These are phyloP conservation scores for Fusarium fracticaudum DNA, from an alignment of 2,329 filamentous ascomycete genomes.

Conservation along the genomic window DNA sequence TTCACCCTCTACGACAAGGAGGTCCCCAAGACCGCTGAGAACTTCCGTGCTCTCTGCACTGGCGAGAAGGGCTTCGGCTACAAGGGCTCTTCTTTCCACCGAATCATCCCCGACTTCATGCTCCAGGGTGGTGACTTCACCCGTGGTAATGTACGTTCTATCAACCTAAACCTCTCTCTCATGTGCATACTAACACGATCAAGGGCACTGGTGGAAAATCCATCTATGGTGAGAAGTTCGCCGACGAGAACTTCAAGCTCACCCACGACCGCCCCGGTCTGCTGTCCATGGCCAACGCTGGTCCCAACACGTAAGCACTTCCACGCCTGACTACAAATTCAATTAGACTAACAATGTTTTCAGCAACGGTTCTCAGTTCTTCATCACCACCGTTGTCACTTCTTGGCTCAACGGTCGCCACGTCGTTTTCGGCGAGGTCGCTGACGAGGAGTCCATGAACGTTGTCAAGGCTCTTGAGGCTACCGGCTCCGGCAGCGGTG, in stretches of 20 bases:
- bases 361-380: slow-evolving; percentile 98
- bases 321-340: background rate
- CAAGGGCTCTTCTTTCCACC: slow-evolving; percentile 86
- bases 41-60: slow-evolving; percentile 88
- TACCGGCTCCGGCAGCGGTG: slow-evolving; percentile 64
- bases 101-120: slow-evolving; percentile 94
- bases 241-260: slow-evolving; percentile 88
- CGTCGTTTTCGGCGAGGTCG: slow-evolving; percentile 85
- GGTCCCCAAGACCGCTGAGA: slow-evolving; percentile 87
- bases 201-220: slow-evolving; percentile 91
- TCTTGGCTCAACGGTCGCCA: slow-evolving; percentile 86
- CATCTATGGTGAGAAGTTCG: slow-evolving; percentile 95
- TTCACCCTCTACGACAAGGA: slow-evolving; percentile 88
- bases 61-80: slow-evolving; percentile 85
- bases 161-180: background rate
- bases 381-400: slow-evolving; percentile 92
- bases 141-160: slow-evolving; percentile 79
- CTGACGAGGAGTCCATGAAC: slow-evolving; percentile 57
- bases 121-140: slow-evolving; percentile 97
- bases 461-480: slow-evolving; percentile 71
- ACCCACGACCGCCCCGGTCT: slow-evolving; percentile 81
- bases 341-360: slow-evolving; percentile 43
- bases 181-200: slow-evolving; percentile 28
- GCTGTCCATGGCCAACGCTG: slow-evolving; percentile 95
- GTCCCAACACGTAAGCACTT: slow-evolving; percentile 81